Evolutionary conservation across 2,329 filamentous ascomycete species (phyloP).

Genomic region (Cadophora sp.): DNA sequence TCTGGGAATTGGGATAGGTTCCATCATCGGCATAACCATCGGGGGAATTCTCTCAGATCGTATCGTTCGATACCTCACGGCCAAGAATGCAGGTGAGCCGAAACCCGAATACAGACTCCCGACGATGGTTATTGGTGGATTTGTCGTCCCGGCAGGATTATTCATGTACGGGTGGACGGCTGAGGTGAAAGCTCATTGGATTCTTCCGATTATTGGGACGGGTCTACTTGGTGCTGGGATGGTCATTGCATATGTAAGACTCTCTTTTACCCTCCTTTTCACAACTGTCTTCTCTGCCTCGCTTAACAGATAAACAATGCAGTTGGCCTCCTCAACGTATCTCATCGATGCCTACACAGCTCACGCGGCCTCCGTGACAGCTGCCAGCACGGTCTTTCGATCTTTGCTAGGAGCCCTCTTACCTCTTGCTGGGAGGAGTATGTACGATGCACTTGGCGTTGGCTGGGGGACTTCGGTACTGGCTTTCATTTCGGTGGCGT

Average conservation of each 20-base stretch:
- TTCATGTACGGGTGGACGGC: conserved; percentile 58
- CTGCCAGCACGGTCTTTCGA: conserved; percentile 51
- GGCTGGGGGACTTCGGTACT: conserved; percentile 56
- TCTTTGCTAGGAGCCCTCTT: conserved; percentile 56
- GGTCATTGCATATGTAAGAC: conserved; percentile 4
- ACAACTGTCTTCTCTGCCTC: neutral
- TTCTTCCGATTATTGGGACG: conserved; percentile 50
- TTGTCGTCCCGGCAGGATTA: conserved; percentile 50
- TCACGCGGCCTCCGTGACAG: conserved; percentile 57
- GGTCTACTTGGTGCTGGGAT: conserved; percentile 11
- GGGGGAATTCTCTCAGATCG: conserved; percentile 51
- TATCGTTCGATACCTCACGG: conserved; percentile 47
- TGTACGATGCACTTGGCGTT: conserved; percentile 51
- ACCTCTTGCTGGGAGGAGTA: conserved; percentile 54
- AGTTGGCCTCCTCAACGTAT: conserved; percentile 51
- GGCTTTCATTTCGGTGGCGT: conserved; percentile 54
- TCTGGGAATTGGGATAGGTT: conserved; percentile 50
- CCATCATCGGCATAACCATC: conserved; percentile 47
- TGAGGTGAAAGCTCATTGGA: conserved; percentile 48
- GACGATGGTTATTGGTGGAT: conserved; percentile 50
- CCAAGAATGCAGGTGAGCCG: conserved; percentile 22
- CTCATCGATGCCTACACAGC: conserved; percentile 51
- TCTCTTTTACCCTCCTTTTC: neutral
- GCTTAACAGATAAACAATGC: neutral
- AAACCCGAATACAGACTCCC: conserved; percentile 50